phyloP scores from a whole-genome alignment of 768 basidiomycete genomes.

The Tubosaeta brunneosetosa region DNA sequence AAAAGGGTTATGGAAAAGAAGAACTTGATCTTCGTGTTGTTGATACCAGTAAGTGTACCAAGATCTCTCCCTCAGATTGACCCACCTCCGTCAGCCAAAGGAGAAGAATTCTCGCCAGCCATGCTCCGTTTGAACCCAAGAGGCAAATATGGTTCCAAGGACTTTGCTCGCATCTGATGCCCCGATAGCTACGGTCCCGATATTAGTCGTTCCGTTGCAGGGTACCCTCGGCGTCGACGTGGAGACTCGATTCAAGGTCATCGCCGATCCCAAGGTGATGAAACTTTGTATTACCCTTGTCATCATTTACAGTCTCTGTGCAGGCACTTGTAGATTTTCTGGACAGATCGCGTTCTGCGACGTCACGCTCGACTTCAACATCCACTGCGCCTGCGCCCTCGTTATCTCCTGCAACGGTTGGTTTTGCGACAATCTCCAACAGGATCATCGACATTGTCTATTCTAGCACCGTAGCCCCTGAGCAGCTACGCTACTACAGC shows the following conservation, averaged over 20 bases:
- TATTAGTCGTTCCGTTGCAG: constrained; percentile 77
- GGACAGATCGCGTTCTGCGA: constrained; percentile 72
- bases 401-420: constrained; percentile 76
- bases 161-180: constrained; percentile 8
- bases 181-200: constrained; percentile 68
- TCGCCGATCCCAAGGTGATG: constrained; percentile 63
- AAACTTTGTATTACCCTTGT: background rate
- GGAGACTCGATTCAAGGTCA: constrained; percentile 76
- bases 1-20: constrained; percentile 81
- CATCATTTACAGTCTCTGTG: background rate
- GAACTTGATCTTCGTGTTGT: constrained; percentile 70
- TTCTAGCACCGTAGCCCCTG: constrained; percentile 58
- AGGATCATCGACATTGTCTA: constrained; percentile 52
- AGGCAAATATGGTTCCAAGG: constrained; percentile 37
- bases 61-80: background rate
- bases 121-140: constrained; percentile 76
- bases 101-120: constrained; percentile 72
- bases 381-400: constrained; percentile 71
- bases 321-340: constrained; percentile 77
- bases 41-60: constrained; percentile 46
- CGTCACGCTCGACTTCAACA: constrained; percentile 65
- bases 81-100: constrained; percentile 48
- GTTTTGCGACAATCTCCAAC: constrained; percentile 37
- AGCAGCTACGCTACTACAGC: constrained; percentile 52
- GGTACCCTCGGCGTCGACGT: constrained; percentile 65